A percentile compares a stretch with the other conserved stretches of the same genome.
These are phyloP conservation scores for Strobilomyces dryophilus DNA, from an alignment of 768 basidiomycete genomes.

Conservation along the genomic window DNA sequence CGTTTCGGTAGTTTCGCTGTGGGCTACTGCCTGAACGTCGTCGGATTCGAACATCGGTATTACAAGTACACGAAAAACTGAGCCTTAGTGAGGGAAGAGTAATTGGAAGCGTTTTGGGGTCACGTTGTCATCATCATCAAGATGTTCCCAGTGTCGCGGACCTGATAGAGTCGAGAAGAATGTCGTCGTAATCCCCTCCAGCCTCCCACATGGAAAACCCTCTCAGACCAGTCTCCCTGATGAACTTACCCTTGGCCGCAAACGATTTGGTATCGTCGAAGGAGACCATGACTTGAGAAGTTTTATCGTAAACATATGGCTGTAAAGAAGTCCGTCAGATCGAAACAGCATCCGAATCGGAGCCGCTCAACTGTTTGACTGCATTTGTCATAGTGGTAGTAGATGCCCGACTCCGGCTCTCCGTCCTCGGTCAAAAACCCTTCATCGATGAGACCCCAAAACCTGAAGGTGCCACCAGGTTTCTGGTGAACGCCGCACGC, in stretches of 20 bases:
- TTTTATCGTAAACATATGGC: slow-evolving; percentile 64
- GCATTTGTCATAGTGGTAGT: slow-evolving; percentile 57
- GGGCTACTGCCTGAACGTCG: background rate
- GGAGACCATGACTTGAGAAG: slow-evolving; percentile 54
- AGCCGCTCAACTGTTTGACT: slow-evolving; percentile 60
- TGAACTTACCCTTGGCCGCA: slow-evolving; percentile 56
- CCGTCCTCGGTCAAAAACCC: slow-evolving; percentile 44
- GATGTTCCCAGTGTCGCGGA: background rate
- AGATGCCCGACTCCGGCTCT: slow-evolving; percentile 40
- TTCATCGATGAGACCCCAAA: slow-evolving; percentile 53
- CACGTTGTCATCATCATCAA: background rate
- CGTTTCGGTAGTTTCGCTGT: background rate
- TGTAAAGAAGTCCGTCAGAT: slow-evolving; percentile 23
- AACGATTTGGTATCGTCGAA: slow-evolving; percentile 63
- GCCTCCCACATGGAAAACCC: slow-evolving; percentile 75
- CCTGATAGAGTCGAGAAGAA: slow-evolving; percentile 36
- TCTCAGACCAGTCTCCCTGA: slow-evolving; percentile 45
- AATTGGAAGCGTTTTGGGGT: background rate
- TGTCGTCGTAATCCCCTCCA: slow-evolving; percentile 57
- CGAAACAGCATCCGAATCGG: background rate
- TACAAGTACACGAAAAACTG: background rate
- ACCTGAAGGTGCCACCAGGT: slow-evolving; percentile 52
- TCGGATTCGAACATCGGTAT: slow-evolving; percentile 5
- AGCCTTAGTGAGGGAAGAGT: background rate
- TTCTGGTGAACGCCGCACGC: slow-evolving; percentile 47